Evolutionary conservation across 352 stramenopile species (phyloP).

Genomic region (Phytophthora boehmeriae): DNA sequence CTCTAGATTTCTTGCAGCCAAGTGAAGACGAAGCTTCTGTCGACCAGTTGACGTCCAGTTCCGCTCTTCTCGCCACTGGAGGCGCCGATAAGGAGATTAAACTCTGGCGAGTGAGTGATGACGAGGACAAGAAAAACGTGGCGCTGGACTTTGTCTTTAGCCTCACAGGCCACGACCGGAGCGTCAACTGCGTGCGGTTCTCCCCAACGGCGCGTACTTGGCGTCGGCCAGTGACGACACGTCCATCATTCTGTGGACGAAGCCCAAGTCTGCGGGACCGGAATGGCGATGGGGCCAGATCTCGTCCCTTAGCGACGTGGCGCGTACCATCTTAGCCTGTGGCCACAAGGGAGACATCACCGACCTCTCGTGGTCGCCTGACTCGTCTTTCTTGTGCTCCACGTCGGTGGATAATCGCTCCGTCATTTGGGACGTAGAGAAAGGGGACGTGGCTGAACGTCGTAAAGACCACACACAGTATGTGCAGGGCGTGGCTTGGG

Average conservation of each 20-base stretch:
- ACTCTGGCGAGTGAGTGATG: conserved; percentile 68
- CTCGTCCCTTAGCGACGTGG: conserved; percentile 80
- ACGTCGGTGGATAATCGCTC: conserved; percentile 94
- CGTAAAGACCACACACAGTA: conserved; percentile 95
- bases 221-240: conserved; percentile 90
- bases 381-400: conserved; percentile 91
- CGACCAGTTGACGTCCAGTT: not conserved
- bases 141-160: conserved; percentile 83
- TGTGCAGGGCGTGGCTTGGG: conserved; percentile 96
- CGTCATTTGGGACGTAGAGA: conserved; percentile 89
- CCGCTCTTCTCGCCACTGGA: conserved; percentile 70
- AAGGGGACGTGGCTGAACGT: conserved; percentile 77
- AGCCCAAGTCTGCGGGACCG: conserved; percentile 67
- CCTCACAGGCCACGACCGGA: conserved; percentile 88
- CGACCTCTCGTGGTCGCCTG: conserved; percentile 91
- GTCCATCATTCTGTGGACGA: conserved; percentile 87
- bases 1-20: conserved; percentile 73
- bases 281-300: conserved; percentile 84
- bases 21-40: not conserved
- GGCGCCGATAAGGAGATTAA: conserved; percentile 92
- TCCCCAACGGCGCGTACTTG: conserved; percentile 83
- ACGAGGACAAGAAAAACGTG: conserved; percentile 7
- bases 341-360: conserved; percentile 92
- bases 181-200: conserved; percentile 93
- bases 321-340: conserved; percentile 72